A percentile compares a stretch with the other conserved stretches of the same genome.
Evolutionary conservation across 257 asterid species (phyloP).

Genomic region (Scutellaria baicalensis): DNA sequence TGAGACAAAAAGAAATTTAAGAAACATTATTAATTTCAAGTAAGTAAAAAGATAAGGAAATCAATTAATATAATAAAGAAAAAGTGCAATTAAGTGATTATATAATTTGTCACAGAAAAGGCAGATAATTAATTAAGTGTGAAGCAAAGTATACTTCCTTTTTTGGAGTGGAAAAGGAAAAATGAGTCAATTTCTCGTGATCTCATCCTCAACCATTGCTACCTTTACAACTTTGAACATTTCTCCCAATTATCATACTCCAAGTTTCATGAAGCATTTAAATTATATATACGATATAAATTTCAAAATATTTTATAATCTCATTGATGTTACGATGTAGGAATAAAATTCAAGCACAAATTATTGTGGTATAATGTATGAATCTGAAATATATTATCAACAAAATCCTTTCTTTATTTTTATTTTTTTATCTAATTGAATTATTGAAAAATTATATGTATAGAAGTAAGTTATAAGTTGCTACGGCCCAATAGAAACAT

Average conservation of each 20-base stretch:
- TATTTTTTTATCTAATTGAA: too few relatives aligned
- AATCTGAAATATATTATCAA: too few relatives aligned
- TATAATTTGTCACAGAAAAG: not conserved
- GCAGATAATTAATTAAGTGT: not conserved
- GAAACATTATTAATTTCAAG: too few relatives aligned
- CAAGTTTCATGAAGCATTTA: constrained; percentile 6
- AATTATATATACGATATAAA: too few relatives aligned
- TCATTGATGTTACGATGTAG: not conserved
- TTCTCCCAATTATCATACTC: not conserved
- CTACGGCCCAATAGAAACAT: not conserved
- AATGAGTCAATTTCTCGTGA: constrained; percentile 8
- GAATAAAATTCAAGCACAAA: not conserved
- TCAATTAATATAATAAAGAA: not conserved
- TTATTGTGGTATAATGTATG: too few relatives aligned
- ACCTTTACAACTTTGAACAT: constrained; percentile 10
- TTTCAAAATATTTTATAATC: not conserved
- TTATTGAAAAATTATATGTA: too few relatives aligned
- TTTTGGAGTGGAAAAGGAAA: not conserved
- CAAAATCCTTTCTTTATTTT: too few relatives aligned
- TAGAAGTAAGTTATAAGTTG: too few relatives aligned
- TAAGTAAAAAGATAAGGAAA: not conserved
- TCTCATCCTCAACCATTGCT: not conserved
- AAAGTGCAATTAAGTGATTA: not conserved
- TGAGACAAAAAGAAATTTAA: too few relatives aligned
- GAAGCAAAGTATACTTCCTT: not conserved